phyloP scores from a whole-genome alignment of 164 flowering plant genomes.

The grape (Vitis vinifera) region ASM3070453v1 NC_081806.1:47001-47500 shows the following conservation, averaged over 20 bases:
- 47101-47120: conserved; percentile 32
- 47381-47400: conserved; percentile 27
- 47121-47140: conserved; percentile 51
- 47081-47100: conserved; percentile 39
- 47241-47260: conserved; percentile 21
- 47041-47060: conserved; percentile 48
- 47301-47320: conserved; percentile 45
- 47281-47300: conserved; percentile 29
- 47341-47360: conserved; percentile 41
- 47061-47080: conserved; percentile 35
- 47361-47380: conserved; percentile 30
- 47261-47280: conserved; percentile 46
- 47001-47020: conserved; percentile 28
- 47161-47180: conserved; percentile 32
- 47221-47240: conserved; percentile 17
- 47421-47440: conserved; percentile 32
- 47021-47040: conserved; percentile 44
- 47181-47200: conserved; percentile 12
- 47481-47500: neutral
- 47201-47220: conserved; percentile 19
- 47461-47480: conserved; percentile 5
- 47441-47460: conserved; percentile 29
- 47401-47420: conserved; percentile 10
- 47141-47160: conserved; percentile 42
- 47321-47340: conserved; percentile 37